Evolutionary conservation across 139 green algal species (phyloP).

Genomic region (Chlamydomonas sphaeroides): DNA sequence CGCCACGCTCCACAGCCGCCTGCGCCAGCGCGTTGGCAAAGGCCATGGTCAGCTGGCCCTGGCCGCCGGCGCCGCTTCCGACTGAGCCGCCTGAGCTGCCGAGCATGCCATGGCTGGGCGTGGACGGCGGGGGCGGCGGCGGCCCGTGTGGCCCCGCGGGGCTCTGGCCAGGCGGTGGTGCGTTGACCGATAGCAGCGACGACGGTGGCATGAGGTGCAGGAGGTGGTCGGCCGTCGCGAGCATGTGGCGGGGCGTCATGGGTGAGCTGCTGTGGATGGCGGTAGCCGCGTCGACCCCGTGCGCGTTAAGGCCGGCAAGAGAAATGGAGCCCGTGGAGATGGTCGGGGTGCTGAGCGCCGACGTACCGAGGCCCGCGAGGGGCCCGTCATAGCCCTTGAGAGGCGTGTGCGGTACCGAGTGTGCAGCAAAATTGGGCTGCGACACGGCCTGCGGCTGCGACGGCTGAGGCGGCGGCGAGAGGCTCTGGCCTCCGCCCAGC

Average conservation of each 20-base stretch:
- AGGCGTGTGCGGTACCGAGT: conserved; percentile 19
- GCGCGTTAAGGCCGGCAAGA: not conserved
- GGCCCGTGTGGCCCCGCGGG: not conserved
- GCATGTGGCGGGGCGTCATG: conserved; percentile 24
- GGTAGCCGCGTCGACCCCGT: not conserved
- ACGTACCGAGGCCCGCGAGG: not conserved
- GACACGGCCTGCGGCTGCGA: not conserved
- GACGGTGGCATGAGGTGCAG: not conserved
- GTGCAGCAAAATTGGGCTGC: not conserved
- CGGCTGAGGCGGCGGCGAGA: not conserved
- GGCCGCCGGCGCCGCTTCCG: not conserved
- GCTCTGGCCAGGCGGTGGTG: not conserved
- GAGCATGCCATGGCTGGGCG: conserved; percentile 1
- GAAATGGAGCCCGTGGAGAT: conserved; percentile 18
- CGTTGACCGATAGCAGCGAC: conserved; percentile 18
- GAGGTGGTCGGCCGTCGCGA: not conserved
- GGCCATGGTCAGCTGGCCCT: conserved; percentile 30
- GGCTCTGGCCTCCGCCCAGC: not conserved
- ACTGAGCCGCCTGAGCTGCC: not conserved
- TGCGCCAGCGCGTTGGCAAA: conserved; percentile 31
- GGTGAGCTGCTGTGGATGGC: conserved; percentile 8
- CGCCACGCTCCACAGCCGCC: conserved; percentile 12
- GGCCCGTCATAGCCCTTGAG: conserved; percentile 17
- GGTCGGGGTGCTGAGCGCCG: conserved; percentile 16
- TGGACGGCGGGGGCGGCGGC: conserved; percentile 1